Evolutionary conservation across 768 basidiomycete species (phyloP).

Genomic region (Galerina marginata): DNA sequence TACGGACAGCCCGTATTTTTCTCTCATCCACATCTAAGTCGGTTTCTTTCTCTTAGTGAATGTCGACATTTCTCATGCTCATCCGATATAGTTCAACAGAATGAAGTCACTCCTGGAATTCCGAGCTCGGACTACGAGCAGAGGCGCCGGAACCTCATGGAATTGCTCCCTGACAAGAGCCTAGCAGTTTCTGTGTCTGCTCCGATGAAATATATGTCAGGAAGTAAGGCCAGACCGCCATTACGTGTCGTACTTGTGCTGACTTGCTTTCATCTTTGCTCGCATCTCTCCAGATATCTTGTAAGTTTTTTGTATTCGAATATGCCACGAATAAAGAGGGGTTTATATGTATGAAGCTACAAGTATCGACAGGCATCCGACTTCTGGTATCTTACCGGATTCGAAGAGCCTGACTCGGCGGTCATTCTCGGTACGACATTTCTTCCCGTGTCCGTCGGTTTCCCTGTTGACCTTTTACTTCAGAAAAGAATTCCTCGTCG

Average conservation of each 20-base stretch:
- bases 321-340: not conserved
- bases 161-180: slow-evolving; percentile 71
- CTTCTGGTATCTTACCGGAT: slow-evolving; percentile 96
- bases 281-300: slow-evolving; percentile 62
- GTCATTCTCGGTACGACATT: slow-evolving; percentile 71
- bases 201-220: slow-evolving; percentile 85
- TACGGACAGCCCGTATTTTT: slow-evolving; percentile 80
- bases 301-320: slow-evolving; percentile 47
- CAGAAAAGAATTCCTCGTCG: slow-evolving; percentile 73
- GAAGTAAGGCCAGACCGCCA: slow-evolving; percentile 50
- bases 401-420: slow-evolving; percentile 91
- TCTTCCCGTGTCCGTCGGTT: not conserved
- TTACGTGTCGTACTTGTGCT: not conserved
- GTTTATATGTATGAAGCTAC: slow-evolving; percentile 62
- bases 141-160: slow-evolving; percentile 73
- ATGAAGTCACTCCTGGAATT: slow-evolving; percentile 87
- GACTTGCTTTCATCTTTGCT: slow-evolving; percentile 7
- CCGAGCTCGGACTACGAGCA: slow-evolving; percentile 75
- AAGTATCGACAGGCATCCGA: slow-evolving; percentile 93
- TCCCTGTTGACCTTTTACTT: slow-evolving; percentile 6
- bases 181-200: slow-evolving; percentile 80
- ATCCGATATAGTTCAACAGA: slow-evolving; percentile 49
- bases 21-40: slow-evolving; percentile 85
- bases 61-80: not conserved
- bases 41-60: slow-evolving; percentile 24